Evolutionary conservation across 148 eudicot genomes (phyloP), one percentile per base, ranked within the genome.

Genomic region (Cornus controversa): DNA sequence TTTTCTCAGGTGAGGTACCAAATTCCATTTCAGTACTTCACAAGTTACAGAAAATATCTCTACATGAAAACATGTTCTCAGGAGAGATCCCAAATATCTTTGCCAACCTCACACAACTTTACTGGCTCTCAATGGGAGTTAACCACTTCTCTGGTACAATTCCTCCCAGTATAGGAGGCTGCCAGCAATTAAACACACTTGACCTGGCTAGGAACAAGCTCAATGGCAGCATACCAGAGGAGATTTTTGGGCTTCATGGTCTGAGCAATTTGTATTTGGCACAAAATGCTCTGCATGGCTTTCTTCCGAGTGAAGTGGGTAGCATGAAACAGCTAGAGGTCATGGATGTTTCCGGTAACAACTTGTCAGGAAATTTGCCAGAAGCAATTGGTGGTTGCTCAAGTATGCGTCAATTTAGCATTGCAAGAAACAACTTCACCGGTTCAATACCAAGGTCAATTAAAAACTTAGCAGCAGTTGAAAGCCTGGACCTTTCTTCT

Each of bases 141-240:
- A 75, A 75, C 34, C 62, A 47, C 11, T 65, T 75, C 31, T 65
- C 70, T 6, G 78, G 78, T 7, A 9, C 45, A 66, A 66, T 75
- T 65, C 78, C 78, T 20, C 24, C 26, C n/a, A 66, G 64, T 27
- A 75, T 75, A 5, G 70, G 78, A n/a, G n/a, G n/a, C 8, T 75
- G 78, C 71, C 62, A 66, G 53, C 70, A 66, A 14, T 10, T 75
- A 22, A 15, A 58, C 28, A 57, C 18, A 26, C 71, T 75, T 1
- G 31, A 7, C 25, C 70, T 75, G 45, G 67, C 63, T 8, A 7
- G 26, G 20, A 23, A 47, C 54, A 66, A 60, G 27, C 78, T 75
- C 8, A 31, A 4, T 6, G 70, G 70, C 37, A 66, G 24, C 16
- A 57, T 75, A 42, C 78, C 78, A 0, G 18, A 27, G 20, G 78